Base-by-base conservation (phyloP, 441 rosid genomes). In the Gossypium laxum region DNA sequence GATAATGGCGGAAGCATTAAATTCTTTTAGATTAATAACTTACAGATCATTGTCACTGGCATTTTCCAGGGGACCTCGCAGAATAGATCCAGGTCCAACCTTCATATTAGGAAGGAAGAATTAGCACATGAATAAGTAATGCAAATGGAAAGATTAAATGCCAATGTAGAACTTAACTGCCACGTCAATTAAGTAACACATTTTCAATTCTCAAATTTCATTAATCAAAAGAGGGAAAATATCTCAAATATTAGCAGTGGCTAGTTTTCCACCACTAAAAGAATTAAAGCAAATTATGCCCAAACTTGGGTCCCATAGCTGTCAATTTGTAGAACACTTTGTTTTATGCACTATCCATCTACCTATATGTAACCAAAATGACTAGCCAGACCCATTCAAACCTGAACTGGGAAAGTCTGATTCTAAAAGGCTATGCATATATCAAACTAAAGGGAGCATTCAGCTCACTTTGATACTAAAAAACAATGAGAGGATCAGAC, bases 61-160 rank as follows among this genome's bases (percentile, higher is more conserved):
- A 84, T 85, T 86, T 83, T 89, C 89, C 84, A 87, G 79, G 60
- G 98, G 96, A 74, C 88, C 96, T 69, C 83, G 90, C 74, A 92
- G 70, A 69, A 70, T 71, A 52, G 98, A 90, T 75, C 96, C 91
- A 18, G 88, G 87, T 75, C 92, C 98, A 85, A 89, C 87, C 98
- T 92, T 83, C 84, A 85, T 26, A 2, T 70, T 43, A 69, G 57
- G 67, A 64, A 82, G 24, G 70, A 54, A 76, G 14, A 71, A 70
- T 65, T 76, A 69, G 22, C 28, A 18, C 54, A 56, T 54, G 48
- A 72, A 43, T 22, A 67, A 69, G 11, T 50, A 48, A 70, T 50
- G 52, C 50, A 28, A 18, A 24, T 1, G 41, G 11, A 63, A 50
- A 64, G 26, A 17, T 30, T 30, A 30, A 32, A 60, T 60, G 45